These are phyloP conservation scores for Tardiomyces blankii DNA, from an alignment of 1,139 yeast species.

Conservation along the genomic window DNA sequence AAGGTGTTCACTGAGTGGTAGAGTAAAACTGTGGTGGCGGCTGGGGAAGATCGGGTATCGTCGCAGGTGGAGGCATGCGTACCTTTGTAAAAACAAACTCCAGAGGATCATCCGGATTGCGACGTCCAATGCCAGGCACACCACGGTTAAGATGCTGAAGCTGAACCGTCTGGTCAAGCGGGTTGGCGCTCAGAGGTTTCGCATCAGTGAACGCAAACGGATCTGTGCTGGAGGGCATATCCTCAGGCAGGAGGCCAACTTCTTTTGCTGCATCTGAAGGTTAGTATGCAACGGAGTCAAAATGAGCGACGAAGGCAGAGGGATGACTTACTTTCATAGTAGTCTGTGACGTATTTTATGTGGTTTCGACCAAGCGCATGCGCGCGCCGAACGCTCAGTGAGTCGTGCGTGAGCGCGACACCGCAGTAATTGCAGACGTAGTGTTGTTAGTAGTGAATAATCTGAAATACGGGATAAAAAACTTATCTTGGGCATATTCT, in stretches of 20 bases:
- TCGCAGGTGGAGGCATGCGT: constrained; percentile 14
- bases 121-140: constrained; percentile 14
- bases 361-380: constrained; percentile 79
- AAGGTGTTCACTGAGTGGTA: background rate
- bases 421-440: constrained; percentile 85
- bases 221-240: constrained; percentile 9
- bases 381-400: constrained; percentile 74
- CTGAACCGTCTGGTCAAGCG: constrained; percentile 13
- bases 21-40: constrained; percentile 15
- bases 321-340: constrained; percentile 42
- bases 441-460: constrained; percentile 5
- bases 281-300: too few relatives aligned
- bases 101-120: constrained; percentile 5
- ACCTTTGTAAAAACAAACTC: constrained; percentile 5
- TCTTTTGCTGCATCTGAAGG: constrained; percentile 16
- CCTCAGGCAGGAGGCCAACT: constrained; percentile 15
- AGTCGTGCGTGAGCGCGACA: constrained; percentile 77
- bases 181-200: constrained; percentile 5
- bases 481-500: constrained; percentile 21
- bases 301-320: too few relatives aligned
- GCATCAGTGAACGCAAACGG: constrained; percentile 3
- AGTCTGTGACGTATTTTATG: constrained; percentile 60
- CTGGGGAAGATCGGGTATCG: constrained; percentile 13
- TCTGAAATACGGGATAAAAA: constrained; percentile 1
- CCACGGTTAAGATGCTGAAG: constrained; percentile 9